These are phyloP conservation scores for Penicillium sp. DNA, from an alignment of 2,329 filamentous ascomycete genomes.

Conservation along the genomic window DNA sequence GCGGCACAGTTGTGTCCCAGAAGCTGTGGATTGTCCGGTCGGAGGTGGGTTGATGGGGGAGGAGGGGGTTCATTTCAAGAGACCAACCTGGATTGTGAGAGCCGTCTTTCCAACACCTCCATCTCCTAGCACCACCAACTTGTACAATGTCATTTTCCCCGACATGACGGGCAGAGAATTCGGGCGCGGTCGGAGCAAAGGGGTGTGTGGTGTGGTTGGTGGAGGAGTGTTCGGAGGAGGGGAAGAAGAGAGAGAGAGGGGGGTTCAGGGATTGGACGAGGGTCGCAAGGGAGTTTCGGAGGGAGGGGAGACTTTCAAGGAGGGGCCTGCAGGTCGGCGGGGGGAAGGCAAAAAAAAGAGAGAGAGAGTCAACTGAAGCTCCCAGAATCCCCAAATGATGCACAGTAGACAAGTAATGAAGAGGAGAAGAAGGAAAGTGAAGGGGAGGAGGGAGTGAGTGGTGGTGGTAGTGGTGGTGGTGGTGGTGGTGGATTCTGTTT, in stretches of 20 bases:
- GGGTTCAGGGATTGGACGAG: conserved; percentile 5
- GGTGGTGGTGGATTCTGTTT: neutral
- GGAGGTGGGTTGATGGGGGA: conserved; percentile 2
- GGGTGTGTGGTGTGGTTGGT: neutral
- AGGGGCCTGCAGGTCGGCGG: neutral
- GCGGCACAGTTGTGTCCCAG: neutral
- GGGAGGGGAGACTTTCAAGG: neutral
- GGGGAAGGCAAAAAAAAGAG: neutral
- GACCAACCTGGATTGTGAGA: conserved; percentile 74
- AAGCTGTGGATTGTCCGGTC: conserved; percentile 8
- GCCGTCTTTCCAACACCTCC: conserved; percentile 94
- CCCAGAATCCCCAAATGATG: neutral
- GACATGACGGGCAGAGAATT: conserved; percentile 61
- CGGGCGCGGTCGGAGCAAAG: conserved; percentile 5
- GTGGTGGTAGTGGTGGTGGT: neutral
- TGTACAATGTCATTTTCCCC: conserved; percentile 94
- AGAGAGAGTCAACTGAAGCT: neutral
- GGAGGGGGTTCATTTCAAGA: neutral
- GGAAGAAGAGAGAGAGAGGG: neutral
- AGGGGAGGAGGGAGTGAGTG: neutral
- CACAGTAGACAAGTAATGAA: neutral
- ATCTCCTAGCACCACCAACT: conserved; percentile 91
- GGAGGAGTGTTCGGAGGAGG: neutral
- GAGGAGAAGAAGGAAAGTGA: neutral
- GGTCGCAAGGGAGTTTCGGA: neutral